Percentiles rank a stretch among this genome's conserved stretches.
Conservation (phyloP, 495 filamentous ascomycete species). For the Bombardia bombarda region DNA sequence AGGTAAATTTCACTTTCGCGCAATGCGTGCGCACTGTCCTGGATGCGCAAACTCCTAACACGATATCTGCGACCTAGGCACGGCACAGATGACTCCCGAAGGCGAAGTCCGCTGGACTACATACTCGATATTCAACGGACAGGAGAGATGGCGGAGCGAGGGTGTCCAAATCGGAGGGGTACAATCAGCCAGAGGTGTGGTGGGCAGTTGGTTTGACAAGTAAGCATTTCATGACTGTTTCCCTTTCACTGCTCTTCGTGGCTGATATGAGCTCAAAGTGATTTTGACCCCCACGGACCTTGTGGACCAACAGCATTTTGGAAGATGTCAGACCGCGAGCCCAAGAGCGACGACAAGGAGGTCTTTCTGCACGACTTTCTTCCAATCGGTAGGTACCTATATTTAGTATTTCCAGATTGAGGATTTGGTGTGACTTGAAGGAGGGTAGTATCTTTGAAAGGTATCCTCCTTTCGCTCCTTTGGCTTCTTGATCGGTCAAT, state of each 20-base stretch:
- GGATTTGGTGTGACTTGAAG: too few relatives aligned
- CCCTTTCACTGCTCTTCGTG: neutral
- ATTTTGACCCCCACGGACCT: constrained; percentile 51
- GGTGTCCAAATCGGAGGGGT: constrained; percentile 56
- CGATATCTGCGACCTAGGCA: too few relatives aligned
- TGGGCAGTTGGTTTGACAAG: constrained; percentile 64
- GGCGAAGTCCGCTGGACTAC: constrained; percentile 63
- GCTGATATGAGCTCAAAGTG: constrained; percentile 24
- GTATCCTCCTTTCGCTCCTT: too few relatives aligned
- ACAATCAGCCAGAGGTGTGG: constrained; percentile 46
- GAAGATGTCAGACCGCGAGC: constrained; percentile 47
- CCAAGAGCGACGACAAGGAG: constrained; percentile 8
- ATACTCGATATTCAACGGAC: constrained; percentile 50
- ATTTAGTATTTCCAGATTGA: too few relatives aligned
- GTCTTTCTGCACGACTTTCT: constrained; percentile 15
- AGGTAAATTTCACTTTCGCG: constrained; percentile 30
- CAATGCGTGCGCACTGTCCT: too few relatives aligned
- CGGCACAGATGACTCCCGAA: constrained; percentile 47
- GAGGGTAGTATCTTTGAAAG: too few relatives aligned
- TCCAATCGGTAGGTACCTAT: constrained; percentile 13
- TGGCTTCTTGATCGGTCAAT: neutral
- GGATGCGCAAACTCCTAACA: too few relatives aligned
- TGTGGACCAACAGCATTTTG: constrained; percentile 61
- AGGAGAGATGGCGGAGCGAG: constrained; percentile 59
- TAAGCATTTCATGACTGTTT: constrained; percentile 17